Base-by-base conservation (phyloP, 371 early-diverging fungal genomes). In the Vavraia culicis region DNA sequence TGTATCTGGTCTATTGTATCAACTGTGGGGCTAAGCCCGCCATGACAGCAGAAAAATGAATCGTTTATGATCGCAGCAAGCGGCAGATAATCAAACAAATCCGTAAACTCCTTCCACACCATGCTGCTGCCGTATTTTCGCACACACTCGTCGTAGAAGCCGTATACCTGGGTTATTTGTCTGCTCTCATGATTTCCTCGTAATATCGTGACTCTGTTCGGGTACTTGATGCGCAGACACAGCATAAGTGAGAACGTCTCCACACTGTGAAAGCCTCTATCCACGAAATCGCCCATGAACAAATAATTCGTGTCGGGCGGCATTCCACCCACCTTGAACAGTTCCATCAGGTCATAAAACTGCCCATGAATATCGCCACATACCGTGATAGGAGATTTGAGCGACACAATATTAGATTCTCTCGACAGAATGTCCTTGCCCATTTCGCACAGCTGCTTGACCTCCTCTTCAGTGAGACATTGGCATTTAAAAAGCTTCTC, bases 311-410 rank as follows among this genome's bases (percentile, higher is more conserved):
- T 49, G n/a, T 59, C 53, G 13, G 59, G 52, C 32, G 47, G 35
- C 18, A 56, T 46, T 41, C 52, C 56, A 8, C 59, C 48, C 32
- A 45, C 31, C 14, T 56, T 60, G 14, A 59, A 45, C 10, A 56
- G 46, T 39, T 56, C 49, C 3, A 56, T 19, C 18, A 60, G 31
- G 33, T 60, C 64, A 63, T 89, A 93, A 69, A 76, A 96, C 75
- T 95, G 93, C 3, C 93, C 96, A 62, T 96, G 96, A 15, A 87
- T 85, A 66, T 96, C 96, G 45, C 96, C 96, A 69, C 91, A 90
- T 27, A 64, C 44, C 1, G 56, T 56, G 36, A 56, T 52, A 3
- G 56, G 56, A 1, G 56, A 49, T 14, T 51, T 51, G 1, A 56
- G 19, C 1, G 56, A 53, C 19, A 56, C 71, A 36, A 88, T 83